Evolutionary conservation across 305 asterid genomes (phyloP), one percentile per base, ranked within the genome.

Genomic region (Andrographis paniculata): DNA sequence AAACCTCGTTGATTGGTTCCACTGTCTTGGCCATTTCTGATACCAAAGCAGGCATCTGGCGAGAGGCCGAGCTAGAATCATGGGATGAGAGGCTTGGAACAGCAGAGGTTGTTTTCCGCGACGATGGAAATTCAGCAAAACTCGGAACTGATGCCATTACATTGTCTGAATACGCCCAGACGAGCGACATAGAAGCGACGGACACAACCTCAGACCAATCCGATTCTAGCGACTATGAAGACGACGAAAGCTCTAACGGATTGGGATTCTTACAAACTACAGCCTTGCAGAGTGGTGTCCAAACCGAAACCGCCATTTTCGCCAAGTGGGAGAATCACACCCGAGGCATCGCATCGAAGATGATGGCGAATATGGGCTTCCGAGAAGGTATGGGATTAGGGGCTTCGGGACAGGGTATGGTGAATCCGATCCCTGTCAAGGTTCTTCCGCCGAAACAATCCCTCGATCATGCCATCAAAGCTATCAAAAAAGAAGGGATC

Each of bases 341-440:
- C 4, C 82, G 98, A 13, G 98, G 98, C 19, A 62, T 89, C 37
- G 96, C 98, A 38, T 89, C 98, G 12, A 89, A 74, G 69, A 80
- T 89, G 98, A 89, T 89, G 98, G 98, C 96, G 17, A 85, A 65
- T 65, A 89, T 85, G 98, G 98, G 98, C 16, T 89, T 76, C 62
- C 86, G 82, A 2, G 98, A 85, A 62, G 98, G 98, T 46, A 89
- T 89, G 98, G 95, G 98, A 16, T 67, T 89, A 62, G 98, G 98
- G 27, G 79, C 72, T 17, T 76, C 92, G 5, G 96, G 98, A 27
- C 95, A 89, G 64, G 98, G 98, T 46, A 89, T 70, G 60, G 66
- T 89, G 35, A 66, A 78, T 52, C 94, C 98, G 22, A 77, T 89
- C 42, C 53, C 79, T 12, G 94, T 77, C 10, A 89, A 65, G 65